Evolutionary conservation across 495 filamentous ascomycete genomes (phyloP), one percentile per base, ranked within the genome.

Genomic region (Hypoxylon intermedium): DNA sequence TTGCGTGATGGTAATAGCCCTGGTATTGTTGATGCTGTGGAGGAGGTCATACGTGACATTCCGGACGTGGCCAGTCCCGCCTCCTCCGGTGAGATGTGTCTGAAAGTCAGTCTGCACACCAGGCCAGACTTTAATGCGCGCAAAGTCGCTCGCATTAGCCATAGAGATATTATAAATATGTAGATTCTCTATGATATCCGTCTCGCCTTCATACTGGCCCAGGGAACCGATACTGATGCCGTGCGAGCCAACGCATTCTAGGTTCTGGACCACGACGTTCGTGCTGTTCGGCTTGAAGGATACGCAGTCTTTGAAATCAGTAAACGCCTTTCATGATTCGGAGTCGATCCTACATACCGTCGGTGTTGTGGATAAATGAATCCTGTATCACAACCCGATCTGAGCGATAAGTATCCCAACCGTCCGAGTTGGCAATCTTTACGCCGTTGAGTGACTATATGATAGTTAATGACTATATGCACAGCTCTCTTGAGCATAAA

Each of bases 261-360:
- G 68, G 53, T 87, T 87, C 69, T 90, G 86, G 13, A 90, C 82
- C 5, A 91, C 74, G 48, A 91, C 85, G 49, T 90, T 78, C n/a
- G 86, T 89, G 68, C 80, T 85, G 69, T 90, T 90, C 1, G 88
- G 88, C 70, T 91, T 90, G 79, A 90, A 89, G 9, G 85, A 85
- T n/a, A 90, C 87, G 56, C 87, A 90, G 66, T 90, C 61, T 63
- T 55, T 4, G 2, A 23, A 15, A 28, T 54, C 26, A 63, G 50
- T 13, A 49, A 21, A 2, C 7, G 0, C 1, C 13, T 11, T 20
- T 3, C 12, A 13, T 11, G 12, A 9, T n/a, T 31, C 16, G 16
- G 6, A 21, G n/a, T 16, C n/a, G 16, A 21, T 2, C 16, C 5
- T 3, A 38, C 45, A 3, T 59, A 60, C 61, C 82, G 77, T 91